Base-by-base conservation (phyloP, 139 green algal species). In the Astrephomene gubernaculifera region DNA sequence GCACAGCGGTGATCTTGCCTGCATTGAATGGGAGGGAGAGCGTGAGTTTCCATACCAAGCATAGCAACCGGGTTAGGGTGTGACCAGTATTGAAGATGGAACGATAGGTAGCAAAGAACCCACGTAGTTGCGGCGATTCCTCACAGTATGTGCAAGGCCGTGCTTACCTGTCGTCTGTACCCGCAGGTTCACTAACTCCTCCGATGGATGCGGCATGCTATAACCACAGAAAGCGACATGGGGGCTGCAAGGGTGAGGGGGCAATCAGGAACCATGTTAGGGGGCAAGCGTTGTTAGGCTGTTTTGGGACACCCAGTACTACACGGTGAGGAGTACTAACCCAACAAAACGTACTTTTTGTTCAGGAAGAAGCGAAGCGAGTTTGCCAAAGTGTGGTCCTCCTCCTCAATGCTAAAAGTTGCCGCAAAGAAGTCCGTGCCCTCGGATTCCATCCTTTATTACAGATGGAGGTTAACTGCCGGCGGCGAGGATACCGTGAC, bases 311-410 rank as follows among this genome's bases (percentile, higher is more conserved):
- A n/a, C n/a, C n/a, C n/a, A n/a, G n/a, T n/a, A n/a, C n/a, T n/a
- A n/a, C n/a, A n/a, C n/a, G n/a, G n/a, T n/a, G n/a, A n/a, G n/a
- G n/a, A n/a, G n/a, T n/a, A n/a, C n/a, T n/a, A 57, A 57, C 49
- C 49, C 49, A 57, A 17, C 49, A 12, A 57, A 25, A 57, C 93
- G 81, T 72, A 96, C 94, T 95, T 94, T 57, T 95, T 95, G 90
- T 98, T 98, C 2, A 98, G 87, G 33, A 97, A 92, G 82, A 95
- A 96, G 2, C 95, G 87, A n/a, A 97, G 79, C 0, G 92, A 80
- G 82, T 97, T 97, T n/a, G 92, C 95, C 0, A 98, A 80, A 25
- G 95, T 97, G 87, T 98, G 95, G 79, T 97, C 94, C 68, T 98
- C 95, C 10, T 96, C 87, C 67, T 95, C 87, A 10, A 98, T 82